Base-by-base conservation (phyloP, 306 rosid species). In the Castanea crenata region DNA sequence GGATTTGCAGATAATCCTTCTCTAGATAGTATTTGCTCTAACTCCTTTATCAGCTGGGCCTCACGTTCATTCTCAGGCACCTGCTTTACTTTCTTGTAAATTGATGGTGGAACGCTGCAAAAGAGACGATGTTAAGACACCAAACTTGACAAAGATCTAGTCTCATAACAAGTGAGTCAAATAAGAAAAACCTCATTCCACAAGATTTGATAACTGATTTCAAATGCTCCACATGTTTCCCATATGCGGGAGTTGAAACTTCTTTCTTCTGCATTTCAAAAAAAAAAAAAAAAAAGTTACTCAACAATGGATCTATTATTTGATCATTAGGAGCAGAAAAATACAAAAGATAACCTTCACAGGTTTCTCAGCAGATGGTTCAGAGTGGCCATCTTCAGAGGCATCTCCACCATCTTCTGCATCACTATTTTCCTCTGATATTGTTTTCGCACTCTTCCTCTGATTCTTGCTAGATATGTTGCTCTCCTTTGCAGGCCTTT, bases 161-260 rank as follows among this genome's bases (percentile, higher is more conserved):
- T 35, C 78, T 77, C 78, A 69, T 68, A 55, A 73, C 52, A 71
- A 44, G 83, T 34, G 58, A 81, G 55, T 71, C 68, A 52, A 80
- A 73, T 69, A 73, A 73, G 81, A 78, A 70, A 83, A 77, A 91
- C 99, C 99, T 85, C 99, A 95, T 90, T 78, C 99, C 99, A 83
- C 98, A 92, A 14, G 92, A 90, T 89, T 95, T 95, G 88, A 95
- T 92, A 77, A 95, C 88, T 58, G 99, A 91, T 84, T 93, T 91
- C 78, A 95, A 85, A 76, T 83, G 84, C 88, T 95, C 99, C 88
- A 95, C 99, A 5, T 73, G 96, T 87, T 91, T 95, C 46, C 98
- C 93, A 80, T 92, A 89, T 62, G 84, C 90, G 65, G 94, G 83
- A 77, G 91, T 81, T 85, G 95, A 84, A 79, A 85, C 92, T 84